Evolutionary conservation across 2,329 filamentous ascomycete species (phyloP).

Genomic region (Venturia effusa): DNA sequence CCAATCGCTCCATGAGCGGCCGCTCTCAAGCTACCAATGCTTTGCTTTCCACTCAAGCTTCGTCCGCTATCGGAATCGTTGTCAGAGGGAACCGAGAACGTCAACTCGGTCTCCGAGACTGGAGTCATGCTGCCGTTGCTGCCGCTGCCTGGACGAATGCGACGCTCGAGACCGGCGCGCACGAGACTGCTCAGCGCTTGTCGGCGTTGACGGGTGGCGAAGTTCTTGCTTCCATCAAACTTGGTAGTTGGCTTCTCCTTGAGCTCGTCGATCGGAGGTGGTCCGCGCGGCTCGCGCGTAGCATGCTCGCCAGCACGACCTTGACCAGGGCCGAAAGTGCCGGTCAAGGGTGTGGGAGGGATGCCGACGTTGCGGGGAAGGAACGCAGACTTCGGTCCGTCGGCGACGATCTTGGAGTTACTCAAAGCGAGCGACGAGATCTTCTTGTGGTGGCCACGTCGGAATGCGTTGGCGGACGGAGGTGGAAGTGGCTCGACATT

Average conservation of each 20-base stretch:
- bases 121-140: constrained; percentile 73
- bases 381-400: constrained; percentile 62
- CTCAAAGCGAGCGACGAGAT: constrained; percentile 56
- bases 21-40: constrained; percentile 63
- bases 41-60: constrained; percentile 60
- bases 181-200: constrained; percentile 87
- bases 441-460: constrained; percentile 83
- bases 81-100: constrained; percentile 57
- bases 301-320: constrained; percentile 91
- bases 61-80: constrained; percentile 28
- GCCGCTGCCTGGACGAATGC: constrained; percentile 55
- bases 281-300: constrained; percentile 81
- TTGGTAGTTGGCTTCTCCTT: constrained; percentile 81
- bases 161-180: constrained; percentile 77
- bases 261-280: constrained; percentile 84
- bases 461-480: constrained; percentile 83
- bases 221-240: constrained; percentile 94
- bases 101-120: constrained; percentile 66
- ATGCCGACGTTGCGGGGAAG: constrained; percentile 44
- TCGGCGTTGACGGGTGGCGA: constrained; percentile 81
- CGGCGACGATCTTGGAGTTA: constrained; percentile 42
- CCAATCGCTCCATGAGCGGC: constrained; percentile 77
- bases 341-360: constrained; percentile 68
- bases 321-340: constrained; percentile 86
- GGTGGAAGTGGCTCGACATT: constrained; percentile 66